phyloP scores from a whole-genome alignment of 208 protist genomes.

The Leishmania gerbilli region DNA sequence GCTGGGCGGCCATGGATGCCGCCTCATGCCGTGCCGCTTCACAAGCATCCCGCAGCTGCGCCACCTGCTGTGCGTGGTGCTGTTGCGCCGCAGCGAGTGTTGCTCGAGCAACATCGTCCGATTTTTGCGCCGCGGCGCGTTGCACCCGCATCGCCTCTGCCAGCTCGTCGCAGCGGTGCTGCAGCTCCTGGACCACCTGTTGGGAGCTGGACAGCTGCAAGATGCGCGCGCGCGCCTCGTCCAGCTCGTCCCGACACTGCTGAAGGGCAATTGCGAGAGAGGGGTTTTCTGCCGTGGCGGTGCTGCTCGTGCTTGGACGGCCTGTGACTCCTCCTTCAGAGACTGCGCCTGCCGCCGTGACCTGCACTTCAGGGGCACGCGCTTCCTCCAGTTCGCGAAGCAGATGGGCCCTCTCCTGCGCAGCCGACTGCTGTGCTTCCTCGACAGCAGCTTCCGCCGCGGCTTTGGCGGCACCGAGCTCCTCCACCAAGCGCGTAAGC shows the following conservation, averaged over 20 bases:
- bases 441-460: slow-evolving; percentile 22
- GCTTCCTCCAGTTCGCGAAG: slow-evolving; percentile 20
- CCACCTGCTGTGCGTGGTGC: slow-evolving; percentile 6
- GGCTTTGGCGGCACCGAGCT: slow-evolving; percentile 24
- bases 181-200: slow-evolving; percentile 27
- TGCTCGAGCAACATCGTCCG: neutral
- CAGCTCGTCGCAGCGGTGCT: slow-evolving; percentile 29
- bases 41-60: slow-evolving; percentile 12
- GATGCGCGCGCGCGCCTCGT: slow-evolving; percentile 23
- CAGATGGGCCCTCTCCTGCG: slow-evolving; percentile 15
- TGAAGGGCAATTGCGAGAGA: slow-evolving; percentile 5
- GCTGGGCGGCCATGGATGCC: neutral
- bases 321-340: neutral
- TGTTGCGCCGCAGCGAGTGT: neutral
- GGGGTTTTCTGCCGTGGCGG: neutral
- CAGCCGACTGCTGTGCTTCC: slow-evolving; percentile 5
- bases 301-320: neutral
- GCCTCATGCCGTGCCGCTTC: slow-evolving; percentile 14
- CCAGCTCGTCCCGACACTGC: slow-evolving; percentile 22
- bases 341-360: neutral
- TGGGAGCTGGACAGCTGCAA: slow-evolving; percentile 22
- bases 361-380: slow-evolving; percentile 10
- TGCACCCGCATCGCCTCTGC: slow-evolving; percentile 6
- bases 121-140: slow-evolving; percentile 8
- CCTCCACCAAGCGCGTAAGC: slow-evolving; percentile 27